phyloP scores from a whole-genome alignment of 2,329 filamentous ascomycete genomes.

The Penicillium sclerotiorum region DNA sequence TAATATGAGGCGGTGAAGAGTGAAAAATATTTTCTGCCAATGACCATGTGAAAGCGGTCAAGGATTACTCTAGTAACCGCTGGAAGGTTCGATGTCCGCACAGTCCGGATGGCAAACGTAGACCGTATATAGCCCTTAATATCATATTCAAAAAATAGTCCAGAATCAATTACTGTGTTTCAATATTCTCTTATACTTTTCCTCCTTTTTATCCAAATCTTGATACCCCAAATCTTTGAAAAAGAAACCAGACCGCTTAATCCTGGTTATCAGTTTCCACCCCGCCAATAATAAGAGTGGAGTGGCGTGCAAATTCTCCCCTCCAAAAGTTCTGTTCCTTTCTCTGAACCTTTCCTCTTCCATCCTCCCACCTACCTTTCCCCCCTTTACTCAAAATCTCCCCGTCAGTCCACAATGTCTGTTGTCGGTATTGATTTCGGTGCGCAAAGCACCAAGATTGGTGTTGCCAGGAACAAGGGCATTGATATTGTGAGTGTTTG shows the following conservation, averaged over 20 bases:
- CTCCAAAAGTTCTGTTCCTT: conserved; percentile 28
- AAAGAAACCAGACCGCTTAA: conserved; percentile 28
- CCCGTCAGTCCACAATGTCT: conserved; percentile 53
- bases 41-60: conserved; percentile 28
- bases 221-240: conserved; percentile 6
- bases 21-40: conserved; percentile 28
- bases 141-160: not conserved
- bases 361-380: conserved; percentile 26
- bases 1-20: conserved; percentile 6
- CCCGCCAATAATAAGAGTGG: conserved; percentile 37
- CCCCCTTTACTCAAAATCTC: conserved; percentile 18
- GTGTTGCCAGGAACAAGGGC: conserved; percentile 96
- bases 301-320: conserved; percentile 45
- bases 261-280: conserved; percentile 27
- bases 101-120: conserved; percentile 12
- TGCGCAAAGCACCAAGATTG: conserved; percentile 94
- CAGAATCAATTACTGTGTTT: not conserved
- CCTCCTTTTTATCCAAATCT: not conserved
- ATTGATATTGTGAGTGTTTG: conserved; percentile 88
- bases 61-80: conserved; percentile 32
- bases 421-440: conserved; percentile 88
- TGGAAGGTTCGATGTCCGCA: conserved; percentile 44
- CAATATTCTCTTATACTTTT: not conserved
- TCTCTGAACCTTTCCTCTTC: conserved; percentile 21
- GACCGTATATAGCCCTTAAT: conserved; percentile 17